A percentile compares a stretch with the other conserved stretches of the same genome.
These are phyloP conservation scores for Quercus gilva DNA, from an alignment of 306 rosid genomes.

Conservation along the genomic window DNA sequence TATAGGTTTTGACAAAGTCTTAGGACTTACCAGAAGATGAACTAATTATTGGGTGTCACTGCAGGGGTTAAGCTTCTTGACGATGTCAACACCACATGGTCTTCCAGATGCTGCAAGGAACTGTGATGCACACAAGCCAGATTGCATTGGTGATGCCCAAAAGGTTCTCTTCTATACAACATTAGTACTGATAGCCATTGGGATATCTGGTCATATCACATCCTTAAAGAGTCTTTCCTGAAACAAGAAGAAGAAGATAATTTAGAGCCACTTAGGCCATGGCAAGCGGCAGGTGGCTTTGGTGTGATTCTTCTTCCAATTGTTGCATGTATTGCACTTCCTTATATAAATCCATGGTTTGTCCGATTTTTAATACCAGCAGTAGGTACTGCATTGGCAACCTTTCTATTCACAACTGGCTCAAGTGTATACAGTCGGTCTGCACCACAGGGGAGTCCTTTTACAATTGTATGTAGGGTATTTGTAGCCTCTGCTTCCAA, in stretches of 20 bases:
- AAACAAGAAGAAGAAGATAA: neutral
- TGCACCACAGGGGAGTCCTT: slow-evolving; percentile 20
- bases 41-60: too few relatives aligned
- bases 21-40: too few relatives aligned
- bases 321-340: slow-evolving; percentile 13
- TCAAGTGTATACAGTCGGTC: neutral
- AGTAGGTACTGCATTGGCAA: neutral
- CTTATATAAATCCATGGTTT: slow-evolving; percentile 20
- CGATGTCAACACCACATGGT: neutral
- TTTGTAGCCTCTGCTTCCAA: slow-evolving; percentile 26
- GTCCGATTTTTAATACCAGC: slow-evolving; percentile 21
- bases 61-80: neutral
- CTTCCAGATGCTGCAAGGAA: neutral
- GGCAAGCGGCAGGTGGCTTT: too few relatives aligned
- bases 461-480: slow-evolving; percentile 22
- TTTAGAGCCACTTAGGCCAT: neutral
- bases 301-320: neutral
- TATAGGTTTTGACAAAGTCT: too few relatives aligned
- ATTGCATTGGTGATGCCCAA: neutral
- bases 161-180: neutral
- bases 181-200: neutral
- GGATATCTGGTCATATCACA: neutral
- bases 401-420: slow-evolving; percentile 22
- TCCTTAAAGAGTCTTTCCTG: neutral
- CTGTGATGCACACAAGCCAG: neutral